Base-by-base conservation (phyloP, 2,329 filamentous ascomycete genomes). In the Chaetomium sp. region DNA sequence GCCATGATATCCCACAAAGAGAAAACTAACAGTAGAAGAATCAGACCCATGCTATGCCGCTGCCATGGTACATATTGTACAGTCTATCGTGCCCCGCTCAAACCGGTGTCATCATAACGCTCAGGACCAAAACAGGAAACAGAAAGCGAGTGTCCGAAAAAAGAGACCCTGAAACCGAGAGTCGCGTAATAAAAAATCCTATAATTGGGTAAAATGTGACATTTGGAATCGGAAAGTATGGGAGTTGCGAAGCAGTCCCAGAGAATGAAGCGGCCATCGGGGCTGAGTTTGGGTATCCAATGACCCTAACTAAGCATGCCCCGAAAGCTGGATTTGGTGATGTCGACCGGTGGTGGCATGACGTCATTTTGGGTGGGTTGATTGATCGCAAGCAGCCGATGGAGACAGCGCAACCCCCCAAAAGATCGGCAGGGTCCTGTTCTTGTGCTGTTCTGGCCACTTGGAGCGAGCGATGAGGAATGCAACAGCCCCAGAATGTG, bases 391-490 rank as follows among this genome's bases (percentile, higher is more conserved):
- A 33, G 13, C 7, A n/a, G 16, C 12, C 12, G 21, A 23, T 10
- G 29, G 19, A 13, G 23, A n/a, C 38, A 56, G 35, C 42, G 6
- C 21, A 25, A 12, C 45, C 13, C 35, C 12, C 35, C 13, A 38
- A 38, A 53, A 35, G 62, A 59, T 59, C 56, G 35, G 56, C 62
- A 63, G 62, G 62, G 62, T 59, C 62, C 49, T 45, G 62, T 59
- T 56, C 49, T 29, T 29, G 27, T 29, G 27, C 27, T n/a, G n/a
- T n/a, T n/a, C 27, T 21, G 29, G 7, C 54, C 33, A 45, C 31
- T 57, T 10, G 35, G 33, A 35, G 6, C 13, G 8, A 35, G n/a
- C 54, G 33, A 3, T 42, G 13, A 12, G 49, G 23, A 51, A 16
- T 53, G 25, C 25, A 21, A 35, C 16, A 31, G 12, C 51, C 51